These are phyloP conservation scores for Ilyonectria robusta DNA, from an alignment of 2,329 filamentous ascomycete species.

Conservation along the genomic window DNA sequence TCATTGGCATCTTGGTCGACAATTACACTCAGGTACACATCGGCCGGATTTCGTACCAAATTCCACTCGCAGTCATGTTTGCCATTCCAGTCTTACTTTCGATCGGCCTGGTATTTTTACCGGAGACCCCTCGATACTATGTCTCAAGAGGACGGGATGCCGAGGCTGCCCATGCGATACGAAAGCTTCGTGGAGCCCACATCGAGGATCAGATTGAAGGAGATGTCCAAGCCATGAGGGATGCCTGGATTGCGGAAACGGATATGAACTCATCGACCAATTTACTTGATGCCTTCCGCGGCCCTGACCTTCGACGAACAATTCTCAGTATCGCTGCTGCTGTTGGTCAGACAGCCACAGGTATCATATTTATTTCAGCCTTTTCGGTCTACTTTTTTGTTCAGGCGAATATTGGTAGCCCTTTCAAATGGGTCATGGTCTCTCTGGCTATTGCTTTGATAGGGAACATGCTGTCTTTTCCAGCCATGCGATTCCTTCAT, in stretches of 20 bases:
- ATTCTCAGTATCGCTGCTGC: not conserved
- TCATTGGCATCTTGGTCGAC: conserved; percentile 1
- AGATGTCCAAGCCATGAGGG: not conserved
- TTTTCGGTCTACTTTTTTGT: conserved; percentile 6
- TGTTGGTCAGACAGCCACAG: conserved; percentile 2
- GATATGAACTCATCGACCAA: not conserved
- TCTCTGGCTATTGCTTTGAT: not conserved
- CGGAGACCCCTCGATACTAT: conserved; percentile 5
- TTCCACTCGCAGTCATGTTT: conserved; percentile 5
- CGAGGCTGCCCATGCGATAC: not conserved
- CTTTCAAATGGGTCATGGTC: conserved; percentile 6
- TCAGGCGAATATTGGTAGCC: conserved; percentile 1
- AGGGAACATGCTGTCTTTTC: conserved; percentile 1
- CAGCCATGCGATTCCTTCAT: conserved; percentile 4
- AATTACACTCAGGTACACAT: not conserved
- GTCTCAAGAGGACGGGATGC: not conserved
- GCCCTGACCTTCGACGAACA: not conserved
- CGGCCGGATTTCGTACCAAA: conserved; percentile 2
- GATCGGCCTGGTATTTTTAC: not conserved
- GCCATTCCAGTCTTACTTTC: not conserved
- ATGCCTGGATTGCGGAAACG: not conserved
- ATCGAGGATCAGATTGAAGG: not conserved
- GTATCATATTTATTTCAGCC: not conserved
- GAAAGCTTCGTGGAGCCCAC: not conserved
- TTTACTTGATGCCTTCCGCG: not conserved